A percentile compares a stretch with the other conserved stretches of the same genome.
These are phyloP conservation scores for Aspergillus pseudoglaucus DNA, from an alignment of 2,329 filamentous ascomycete species.

Conservation along the genomic window DNA sequence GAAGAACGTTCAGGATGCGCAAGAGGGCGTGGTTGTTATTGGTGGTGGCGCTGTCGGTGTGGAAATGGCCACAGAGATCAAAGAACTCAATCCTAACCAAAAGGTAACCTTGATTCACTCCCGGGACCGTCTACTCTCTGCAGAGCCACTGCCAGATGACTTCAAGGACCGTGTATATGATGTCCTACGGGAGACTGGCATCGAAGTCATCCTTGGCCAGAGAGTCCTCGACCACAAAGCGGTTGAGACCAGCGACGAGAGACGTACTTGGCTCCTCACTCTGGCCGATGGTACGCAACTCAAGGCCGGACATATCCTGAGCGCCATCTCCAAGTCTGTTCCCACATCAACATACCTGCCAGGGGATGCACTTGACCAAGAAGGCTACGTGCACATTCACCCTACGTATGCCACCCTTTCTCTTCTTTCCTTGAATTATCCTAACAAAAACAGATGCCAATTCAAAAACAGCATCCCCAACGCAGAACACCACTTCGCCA, in stretches of 20 bases:
- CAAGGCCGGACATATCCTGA: constrained; percentile 59
- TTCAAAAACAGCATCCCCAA: constrained; percentile 53
- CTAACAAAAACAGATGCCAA: constrained; percentile 40
- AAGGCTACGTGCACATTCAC: constrained; percentile 60
- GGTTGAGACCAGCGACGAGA: constrained; percentile 7
- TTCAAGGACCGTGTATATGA: constrained; percentile 56
- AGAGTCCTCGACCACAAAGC: constrained; percentile 20
- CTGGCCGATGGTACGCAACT: constrained; percentile 57
- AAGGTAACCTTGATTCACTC: constrained; percentile 72
- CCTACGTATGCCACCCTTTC: constrained; percentile 32
- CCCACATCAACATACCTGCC: constrained; percentile 62
- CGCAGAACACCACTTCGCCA: constrained; percentile 56
- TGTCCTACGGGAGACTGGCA: constrained; percentile 55
- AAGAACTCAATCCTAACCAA: constrained; percentile 56
- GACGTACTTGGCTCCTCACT: constrained; percentile 38
- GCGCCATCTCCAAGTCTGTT: constrained; percentile 58
- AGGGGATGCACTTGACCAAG: constrained; percentile 49
- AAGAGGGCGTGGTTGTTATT: constrained; percentile 56
- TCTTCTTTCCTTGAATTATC: not conserved
- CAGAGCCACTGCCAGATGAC: constrained; percentile 64
- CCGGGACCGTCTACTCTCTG: constrained; percentile 61
- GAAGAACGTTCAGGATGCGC: constrained; percentile 41
- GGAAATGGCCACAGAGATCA: constrained; percentile 75
- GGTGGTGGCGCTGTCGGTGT: constrained; percentile 73
- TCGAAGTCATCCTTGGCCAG: constrained; percentile 35